phyloP scores from a whole-genome alignment of 805 yeast species.

The Wickerhamomyces pijperi region DNA sequence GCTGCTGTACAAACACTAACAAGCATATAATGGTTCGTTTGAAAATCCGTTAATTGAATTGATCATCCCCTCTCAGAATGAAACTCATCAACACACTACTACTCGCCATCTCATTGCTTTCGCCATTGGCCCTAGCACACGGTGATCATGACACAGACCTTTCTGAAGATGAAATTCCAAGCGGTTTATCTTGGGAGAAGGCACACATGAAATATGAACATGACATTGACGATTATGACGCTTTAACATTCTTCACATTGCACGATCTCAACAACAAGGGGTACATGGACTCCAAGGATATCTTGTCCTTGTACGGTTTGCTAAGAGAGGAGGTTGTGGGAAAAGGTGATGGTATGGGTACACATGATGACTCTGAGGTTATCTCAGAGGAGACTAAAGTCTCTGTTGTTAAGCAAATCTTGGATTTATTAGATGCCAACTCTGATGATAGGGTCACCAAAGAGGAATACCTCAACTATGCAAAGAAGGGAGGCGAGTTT shows the following conservation, averaged over 20 bases:
- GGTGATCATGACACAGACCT: slow-evolving; percentile 13
- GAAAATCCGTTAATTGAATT: too few relatives aligned
- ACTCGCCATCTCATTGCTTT: not conserved
- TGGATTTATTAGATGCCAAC: slow-evolving; percentile 53
- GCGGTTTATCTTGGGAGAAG: slow-evolving; percentile 57
- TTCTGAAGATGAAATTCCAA: slow-evolving; percentile 30
- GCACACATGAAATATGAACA: slow-evolving; percentile 94
- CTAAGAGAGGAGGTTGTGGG: slow-evolving; percentile 66
- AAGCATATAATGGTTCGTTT: too few relatives aligned
- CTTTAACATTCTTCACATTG: slow-evolving; percentile 64
- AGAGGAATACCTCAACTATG: slow-evolving; percentile 62
- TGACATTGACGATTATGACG: slow-evolving; percentile 60
- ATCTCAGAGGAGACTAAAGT: slow-evolving; percentile 44
- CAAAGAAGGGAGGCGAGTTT: slow-evolving; percentile 52
- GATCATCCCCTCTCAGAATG: not conserved
- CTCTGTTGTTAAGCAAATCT: slow-evolving; percentile 41
- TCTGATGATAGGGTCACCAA: slow-evolving; percentile 52
- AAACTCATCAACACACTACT: not conserved
- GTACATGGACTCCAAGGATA: slow-evolving; percentile 45
- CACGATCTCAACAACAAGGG: slow-evolving; percentile 66
- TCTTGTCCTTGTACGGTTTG: slow-evolving; percentile 74
- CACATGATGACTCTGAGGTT: slow-evolving; percentile 53
- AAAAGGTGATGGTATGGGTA: slow-evolving; percentile 83
- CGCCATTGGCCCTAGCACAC: slow-evolving; percentile 6
- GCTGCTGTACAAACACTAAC: too few relatives aligned